phyloP scores from a whole-genome alignment of 116 monocot genomes.

The Papilionanthe hybrid region DNA sequence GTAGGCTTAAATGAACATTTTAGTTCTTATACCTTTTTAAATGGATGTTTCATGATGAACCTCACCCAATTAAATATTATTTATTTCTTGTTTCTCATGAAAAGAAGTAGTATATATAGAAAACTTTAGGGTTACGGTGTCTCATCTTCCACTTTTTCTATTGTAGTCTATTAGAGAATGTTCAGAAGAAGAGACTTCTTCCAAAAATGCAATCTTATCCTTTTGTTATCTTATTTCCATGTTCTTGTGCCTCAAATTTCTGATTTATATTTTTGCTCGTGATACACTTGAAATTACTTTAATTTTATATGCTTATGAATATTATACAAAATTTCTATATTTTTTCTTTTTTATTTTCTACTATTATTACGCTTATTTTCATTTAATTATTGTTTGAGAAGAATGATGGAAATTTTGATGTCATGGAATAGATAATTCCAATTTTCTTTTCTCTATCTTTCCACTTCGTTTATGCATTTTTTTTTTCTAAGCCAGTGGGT shows the following conservation, averaged over 20 bases:
- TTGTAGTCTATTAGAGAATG: background rate
- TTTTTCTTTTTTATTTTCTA: background rate
- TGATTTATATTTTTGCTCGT: background rate
- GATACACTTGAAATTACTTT: background rate
- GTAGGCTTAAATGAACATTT: no score
- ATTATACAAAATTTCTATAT: background rate
- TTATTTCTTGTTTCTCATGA: no score
- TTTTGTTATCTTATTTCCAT: background rate
- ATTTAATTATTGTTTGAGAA: background rate
- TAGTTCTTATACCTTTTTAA: no score
- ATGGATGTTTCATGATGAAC: no score
- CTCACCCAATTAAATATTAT: no score
- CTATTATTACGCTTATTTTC: background rate
- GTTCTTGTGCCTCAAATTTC: background rate
- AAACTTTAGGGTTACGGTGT: background rate
- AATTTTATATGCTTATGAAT: background rate
- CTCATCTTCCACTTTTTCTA: background rate
- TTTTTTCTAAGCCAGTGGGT: conserved; percentile 1
- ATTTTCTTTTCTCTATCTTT: background rate
- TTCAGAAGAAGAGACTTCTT: background rate
- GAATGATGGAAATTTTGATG: background rate
- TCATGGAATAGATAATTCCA: background rate
- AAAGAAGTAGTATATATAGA: no score
- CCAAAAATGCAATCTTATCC: background rate
- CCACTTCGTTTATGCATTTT: background rate